A percentile compares a stretch with the other conserved stretches of the same genome.
These are phyloP conservation scores for Vitis labrusca DNA, from an alignment of 164 flowering plant species.

Conservation along the genomic window DNA sequence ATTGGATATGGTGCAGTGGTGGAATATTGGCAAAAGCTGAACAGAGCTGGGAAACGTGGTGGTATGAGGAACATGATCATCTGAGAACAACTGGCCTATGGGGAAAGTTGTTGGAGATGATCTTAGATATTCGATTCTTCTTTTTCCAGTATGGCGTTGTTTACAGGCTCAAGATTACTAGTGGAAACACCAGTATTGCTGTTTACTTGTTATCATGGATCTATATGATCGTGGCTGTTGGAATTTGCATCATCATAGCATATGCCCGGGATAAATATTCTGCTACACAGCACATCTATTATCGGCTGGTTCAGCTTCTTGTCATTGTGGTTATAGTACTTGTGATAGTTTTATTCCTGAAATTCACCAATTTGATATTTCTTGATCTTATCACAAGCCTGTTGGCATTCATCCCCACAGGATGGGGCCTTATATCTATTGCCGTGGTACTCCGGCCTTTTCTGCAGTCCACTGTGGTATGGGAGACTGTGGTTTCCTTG, in stretches of 20 bases:
- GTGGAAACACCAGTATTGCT: conserved; percentile 50
- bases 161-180: conserved; percentile 65
- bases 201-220: conserved; percentile 90
- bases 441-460: conserved; percentile 84
- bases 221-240: conserved; percentile 58
- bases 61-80: conserved; percentile 95
- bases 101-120: conserved; percentile 86
- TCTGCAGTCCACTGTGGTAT: conserved; percentile 62
- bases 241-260: conserved; percentile 46
- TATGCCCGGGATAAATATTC: conserved; percentile 76
- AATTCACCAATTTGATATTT: conserved; percentile 51
- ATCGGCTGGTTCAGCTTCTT: conserved; percentile 66
- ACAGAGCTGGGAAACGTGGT: conserved; percentile 97
- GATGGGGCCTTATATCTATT: conserved; percentile 86
- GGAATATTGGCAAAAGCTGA: conserved; percentile 71
- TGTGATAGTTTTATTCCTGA: conserved; percentile 49
- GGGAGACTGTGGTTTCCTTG: conserved; percentile 82
- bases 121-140: conserved; percentile 90
- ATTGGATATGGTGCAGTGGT: conserved; percentile 79
- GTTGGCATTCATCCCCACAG: conserved; percentile 89
- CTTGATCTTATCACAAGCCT: conserved; percentile 63
- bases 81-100: conserved; percentile 82
- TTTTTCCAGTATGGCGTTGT: conserved; percentile 93
- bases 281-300: conserved; percentile 74
- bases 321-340: conserved; percentile 51